Evolutionary conservation across 352 stramenopile species (phyloP).

Genomic region (Phytophthora agathidicida): DNA sequence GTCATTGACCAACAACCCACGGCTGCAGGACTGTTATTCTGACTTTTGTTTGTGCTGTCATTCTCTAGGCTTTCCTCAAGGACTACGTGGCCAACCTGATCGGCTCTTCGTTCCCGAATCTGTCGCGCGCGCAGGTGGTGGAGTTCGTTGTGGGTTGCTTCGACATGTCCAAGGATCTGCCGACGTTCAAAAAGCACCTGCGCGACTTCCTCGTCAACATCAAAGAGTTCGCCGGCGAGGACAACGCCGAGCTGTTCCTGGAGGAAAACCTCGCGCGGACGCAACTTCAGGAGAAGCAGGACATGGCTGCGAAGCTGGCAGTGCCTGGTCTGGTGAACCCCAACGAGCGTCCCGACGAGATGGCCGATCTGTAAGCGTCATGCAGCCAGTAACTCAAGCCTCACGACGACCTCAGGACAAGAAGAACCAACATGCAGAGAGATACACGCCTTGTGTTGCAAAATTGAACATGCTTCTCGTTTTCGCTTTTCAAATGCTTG

Average conservation of each 20-base stretch:
- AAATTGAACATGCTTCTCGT: constrained; percentile 23
- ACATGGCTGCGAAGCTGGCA: constrained; percentile 80
- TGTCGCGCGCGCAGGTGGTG: constrained; percentile 93
- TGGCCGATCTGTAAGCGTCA: constrained; percentile 75
- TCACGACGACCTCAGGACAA: neutral
- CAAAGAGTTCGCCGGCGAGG: constrained; percentile 97
- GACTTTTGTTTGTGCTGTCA: neutral
- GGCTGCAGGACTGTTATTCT: neutral
- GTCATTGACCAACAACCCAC: neutral
- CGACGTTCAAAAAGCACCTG: constrained; percentile 98
- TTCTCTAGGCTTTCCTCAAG: constrained; percentile 89
- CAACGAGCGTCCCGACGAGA: constrained; percentile 90
- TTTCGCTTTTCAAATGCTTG: neutral
- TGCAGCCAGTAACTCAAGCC: no score
- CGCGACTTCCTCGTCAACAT: constrained; percentile 99
- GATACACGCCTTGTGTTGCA: constrained; percentile 25
- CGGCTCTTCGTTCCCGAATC: constrained; percentile 96
- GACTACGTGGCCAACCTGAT: constrained; percentile 98
- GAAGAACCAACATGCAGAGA: constrained; percentile 34
- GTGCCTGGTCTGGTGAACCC: constrained; percentile 93
- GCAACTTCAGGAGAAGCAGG: constrained; percentile 88
- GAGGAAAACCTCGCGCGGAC: constrained; percentile 94
- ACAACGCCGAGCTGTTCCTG: constrained; percentile 97
- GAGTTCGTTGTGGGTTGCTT: constrained; percentile 98
- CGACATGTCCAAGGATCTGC: constrained; percentile 97